Evolutionary conservation across 2,329 filamentous ascomycete genomes (phyloP).

Genomic region (Diplocarpon mali): DNA sequence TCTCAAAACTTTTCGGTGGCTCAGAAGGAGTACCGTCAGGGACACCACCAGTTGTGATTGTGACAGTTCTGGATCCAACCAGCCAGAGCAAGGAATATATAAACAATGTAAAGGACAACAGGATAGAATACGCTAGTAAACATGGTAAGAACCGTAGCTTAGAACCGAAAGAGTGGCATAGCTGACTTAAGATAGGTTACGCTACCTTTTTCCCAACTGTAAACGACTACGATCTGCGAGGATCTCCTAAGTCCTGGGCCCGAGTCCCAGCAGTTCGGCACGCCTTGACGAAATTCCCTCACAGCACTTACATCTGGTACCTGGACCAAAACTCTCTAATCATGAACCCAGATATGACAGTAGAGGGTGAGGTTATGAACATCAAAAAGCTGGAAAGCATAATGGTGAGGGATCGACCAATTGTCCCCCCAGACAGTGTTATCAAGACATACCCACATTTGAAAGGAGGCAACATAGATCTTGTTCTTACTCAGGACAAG

Average conservation of each 20-base stretch:
- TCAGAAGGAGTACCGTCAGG: slow-evolving; percentile 35
- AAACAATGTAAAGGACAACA: slow-evolving; percentile 67
- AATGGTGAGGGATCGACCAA: slow-evolving; percentile 76
- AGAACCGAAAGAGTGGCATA: not conserved
- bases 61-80: slow-evolving; percentile 68
- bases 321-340: slow-evolving; percentile 78
- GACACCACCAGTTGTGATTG: slow-evolving; percentile 58
- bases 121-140: slow-evolving; percentile 70
- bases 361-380: slow-evolving; percentile 63
- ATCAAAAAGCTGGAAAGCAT: slow-evolving; percentile 55
- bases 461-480: slow-evolving; percentile 64
- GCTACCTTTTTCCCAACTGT: slow-evolving; percentile 68
- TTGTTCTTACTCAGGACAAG: slow-evolving; percentile 76
- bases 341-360: slow-evolving; percentile 63
- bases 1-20: slow-evolving; percentile 32
- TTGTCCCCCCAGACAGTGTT: slow-evolving; percentile 92
- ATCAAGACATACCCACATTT: slow-evolving; percentile 87
- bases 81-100: slow-evolving; percentile 56
- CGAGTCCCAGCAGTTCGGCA: slow-evolving; percentile 80
- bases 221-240: slow-evolving; percentile 62
- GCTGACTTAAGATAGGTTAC: slow-evolving; percentile 52
- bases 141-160: slow-evolving; percentile 53
- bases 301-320: slow-evolving; percentile 75
- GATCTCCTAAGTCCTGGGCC: slow-evolving; percentile 55
- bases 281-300: slow-evolving; percentile 69